Evolutionary conservation across 108 stramenopile species (phyloP).

Genomic region (Licmophora abbreviata): DNA sequence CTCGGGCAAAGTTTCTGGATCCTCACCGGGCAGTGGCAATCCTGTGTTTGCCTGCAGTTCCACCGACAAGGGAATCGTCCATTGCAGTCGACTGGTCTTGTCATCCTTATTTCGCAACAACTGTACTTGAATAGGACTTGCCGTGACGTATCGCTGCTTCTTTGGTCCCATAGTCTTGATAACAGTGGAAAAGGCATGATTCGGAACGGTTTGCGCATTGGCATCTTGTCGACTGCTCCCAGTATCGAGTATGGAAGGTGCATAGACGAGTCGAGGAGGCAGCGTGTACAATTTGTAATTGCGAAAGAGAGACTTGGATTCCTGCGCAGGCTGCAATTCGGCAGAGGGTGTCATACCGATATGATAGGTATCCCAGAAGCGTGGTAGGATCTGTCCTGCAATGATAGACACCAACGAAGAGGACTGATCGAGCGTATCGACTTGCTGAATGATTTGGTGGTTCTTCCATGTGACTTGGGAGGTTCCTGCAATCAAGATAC

Average conservation of each 20-base stretch:
- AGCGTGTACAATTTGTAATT: slow-evolving; percentile 51
- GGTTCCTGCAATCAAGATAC: slow-evolving; percentile 53
- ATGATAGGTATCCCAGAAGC: slow-evolving; percentile 85
- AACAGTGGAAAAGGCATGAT: slow-evolving; percentile 67
- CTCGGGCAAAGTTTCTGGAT: slow-evolving; percentile 18
- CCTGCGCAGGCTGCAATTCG: slow-evolving; percentile 35
- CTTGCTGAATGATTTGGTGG: slow-evolving; percentile 34
- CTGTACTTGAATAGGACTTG: slow-evolving; percentile 58
- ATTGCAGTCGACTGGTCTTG: slow-evolving; percentile 28
- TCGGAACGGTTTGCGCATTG: slow-evolving; percentile 52
- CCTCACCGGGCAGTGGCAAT: slow-evolving; percentile 41
- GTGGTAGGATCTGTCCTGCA: slow-evolving; percentile 43
- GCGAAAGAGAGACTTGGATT: slow-evolving; percentile 19
- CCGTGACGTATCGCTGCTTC: slow-evolving; percentile 50
- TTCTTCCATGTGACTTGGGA: slow-evolving; percentile 26
- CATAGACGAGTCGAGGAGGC: slow-evolving; percentile 45
- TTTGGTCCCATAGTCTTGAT: slow-evolving; percentile 80
- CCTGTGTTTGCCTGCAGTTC: slow-evolving; percentile 36
- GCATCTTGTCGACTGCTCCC: slow-evolving; percentile 40
- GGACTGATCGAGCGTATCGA: slow-evolving; percentile 46
- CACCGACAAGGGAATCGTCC: slow-evolving; percentile 52
- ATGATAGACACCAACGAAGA: slow-evolving; percentile 27
- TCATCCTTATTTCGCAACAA: slow-evolving; percentile 19
- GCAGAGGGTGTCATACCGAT: slow-evolving; percentile 81
- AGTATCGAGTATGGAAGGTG: slow-evolving; percentile 49